phyloP scores from a whole-genome alignment of 208 protist genomes.

The Trichomonas vaginalis region DNA sequence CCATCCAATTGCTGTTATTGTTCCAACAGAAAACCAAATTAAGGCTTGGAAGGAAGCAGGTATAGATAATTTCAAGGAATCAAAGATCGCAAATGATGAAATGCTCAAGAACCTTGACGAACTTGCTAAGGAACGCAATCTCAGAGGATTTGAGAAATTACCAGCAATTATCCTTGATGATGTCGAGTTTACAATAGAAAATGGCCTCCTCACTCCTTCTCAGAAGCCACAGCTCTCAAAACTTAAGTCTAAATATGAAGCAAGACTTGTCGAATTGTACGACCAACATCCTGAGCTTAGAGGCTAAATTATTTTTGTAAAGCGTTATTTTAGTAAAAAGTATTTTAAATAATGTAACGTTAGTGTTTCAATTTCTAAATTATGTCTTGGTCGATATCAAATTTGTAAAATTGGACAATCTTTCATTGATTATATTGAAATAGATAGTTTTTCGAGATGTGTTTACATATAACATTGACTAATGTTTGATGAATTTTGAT shows the following conservation, averaged over 20 bases:
- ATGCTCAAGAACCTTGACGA: background rate
- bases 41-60: background rate
- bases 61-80: background rate
- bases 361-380: no score
- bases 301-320: no score
- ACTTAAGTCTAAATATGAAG: slow-evolving; percentile 12
- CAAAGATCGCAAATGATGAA: background rate
- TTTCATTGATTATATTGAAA: background rate
- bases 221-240: slow-evolving; percentile 29
- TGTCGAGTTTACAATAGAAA: slow-evolving; percentile 30
- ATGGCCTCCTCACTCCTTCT: slow-evolving; percentile 33
- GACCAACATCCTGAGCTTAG: background rate
- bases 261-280: background rate
- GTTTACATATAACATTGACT: no score
- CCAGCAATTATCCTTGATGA: background rate
- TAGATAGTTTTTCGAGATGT: no score
- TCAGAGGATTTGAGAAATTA: slow-evolving; percentile 26
- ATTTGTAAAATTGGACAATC: background rate
- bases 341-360: no score
- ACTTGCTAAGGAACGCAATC: background rate
- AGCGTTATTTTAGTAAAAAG: no score
- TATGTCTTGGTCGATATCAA: background rate
- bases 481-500: no score
- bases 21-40: background rate
- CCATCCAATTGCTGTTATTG: background rate